These are phyloP conservation scores for Knufia petricola DNA, from an alignment of 2,329 filamentous ascomycete genomes.

Conservation along the genomic window DNA sequence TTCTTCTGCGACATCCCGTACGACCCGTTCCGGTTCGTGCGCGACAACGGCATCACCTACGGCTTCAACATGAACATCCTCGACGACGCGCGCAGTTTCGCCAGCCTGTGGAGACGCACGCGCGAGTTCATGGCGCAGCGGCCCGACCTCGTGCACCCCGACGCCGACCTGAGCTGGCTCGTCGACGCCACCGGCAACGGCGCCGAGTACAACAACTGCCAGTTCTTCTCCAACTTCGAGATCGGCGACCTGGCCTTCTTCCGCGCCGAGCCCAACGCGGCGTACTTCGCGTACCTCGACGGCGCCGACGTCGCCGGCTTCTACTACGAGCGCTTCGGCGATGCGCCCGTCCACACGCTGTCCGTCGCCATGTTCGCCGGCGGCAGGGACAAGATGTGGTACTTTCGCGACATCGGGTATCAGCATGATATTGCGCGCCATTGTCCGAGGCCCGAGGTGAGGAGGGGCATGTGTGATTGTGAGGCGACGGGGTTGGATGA, in stretches of 20 bases:
- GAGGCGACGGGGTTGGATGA: slow-evolving; percentile 37
- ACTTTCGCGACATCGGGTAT: slow-evolving; percentile 40
- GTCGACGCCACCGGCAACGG: slow-evolving; percentile 27
- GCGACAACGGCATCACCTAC: slow-evolving; percentile 28
- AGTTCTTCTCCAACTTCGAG: slow-evolving; percentile 47
- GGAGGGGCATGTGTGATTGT: slow-evolving; percentile 30
- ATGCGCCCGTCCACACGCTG: slow-evolving; percentile 45
- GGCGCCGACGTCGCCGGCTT: slow-evolving; percentile 34
- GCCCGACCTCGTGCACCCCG: slow-evolving; percentile 36
- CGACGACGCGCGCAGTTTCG: slow-evolving; percentile 36
- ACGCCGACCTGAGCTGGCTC: slow-evolving; percentile 43
- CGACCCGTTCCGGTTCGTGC: slow-evolving; percentile 31
- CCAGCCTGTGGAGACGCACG: slow-evolving; percentile 39
- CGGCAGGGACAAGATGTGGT: slow-evolving; percentile 41
- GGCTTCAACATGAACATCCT: slow-evolving; percentile 46
- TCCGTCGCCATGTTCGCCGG: slow-evolving; percentile 46
- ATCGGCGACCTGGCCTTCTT: slow-evolving; percentile 43
- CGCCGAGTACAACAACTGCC: slow-evolving; percentile 42
- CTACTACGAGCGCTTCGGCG: slow-evolving; percentile 39
- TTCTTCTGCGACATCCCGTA: slow-evolving; percentile 42
- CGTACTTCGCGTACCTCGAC: slow-evolving; percentile 44
- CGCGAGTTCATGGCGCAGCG: slow-evolving; percentile 37
- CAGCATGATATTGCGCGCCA: slow-evolving; percentile 38
- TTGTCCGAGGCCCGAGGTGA: slow-evolving; percentile 12
- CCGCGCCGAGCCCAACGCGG: slow-evolving; percentile 38